A percentile compares a stretch with the other conserved stretches of the same genome.
phyloP scores from a whole-genome alignment of 768 basidiomycete genomes.

The Tephrocybe sp. region DNA sequence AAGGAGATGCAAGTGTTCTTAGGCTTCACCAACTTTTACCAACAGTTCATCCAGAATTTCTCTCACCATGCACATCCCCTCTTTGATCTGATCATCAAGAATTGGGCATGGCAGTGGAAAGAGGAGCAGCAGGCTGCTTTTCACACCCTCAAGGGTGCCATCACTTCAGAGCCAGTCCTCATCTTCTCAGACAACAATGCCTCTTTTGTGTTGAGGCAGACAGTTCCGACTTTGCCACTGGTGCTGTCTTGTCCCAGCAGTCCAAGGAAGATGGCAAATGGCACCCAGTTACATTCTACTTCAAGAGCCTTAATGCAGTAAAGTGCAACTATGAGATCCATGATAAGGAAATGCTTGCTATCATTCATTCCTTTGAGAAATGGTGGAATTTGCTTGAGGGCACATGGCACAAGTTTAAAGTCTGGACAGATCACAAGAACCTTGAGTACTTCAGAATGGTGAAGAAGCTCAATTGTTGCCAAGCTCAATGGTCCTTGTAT shows the following conservation, averaged over 20 bases:
- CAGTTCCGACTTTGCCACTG: no score
- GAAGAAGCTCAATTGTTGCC: conserved; percentile 39
- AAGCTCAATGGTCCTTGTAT: conserved; percentile 45
- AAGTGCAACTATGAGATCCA: conserved; percentile 49
- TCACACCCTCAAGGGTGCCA: no score
- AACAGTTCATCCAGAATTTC: conserved; percentile 31
- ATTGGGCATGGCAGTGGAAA: conserved; percentile 5
- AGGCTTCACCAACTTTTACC: conserved; percentile 19
- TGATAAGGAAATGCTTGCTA: conserved; percentile 51
- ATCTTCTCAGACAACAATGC: no score
- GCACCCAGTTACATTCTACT: conserved; percentile 27
- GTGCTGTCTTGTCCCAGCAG: conserved; percentile 25
- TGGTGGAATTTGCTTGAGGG: conserved; percentile 32
- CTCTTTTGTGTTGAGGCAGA: no score
- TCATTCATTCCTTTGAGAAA: conserved; percentile 35
- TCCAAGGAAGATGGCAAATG: conserved; percentile 20
- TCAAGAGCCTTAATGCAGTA: conserved; percentile 27
- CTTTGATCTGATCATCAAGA: conserved; percentile 10
- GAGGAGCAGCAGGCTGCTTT: no score
- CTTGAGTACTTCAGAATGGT: conserved; percentile 43
- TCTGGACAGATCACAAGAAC: conserved; percentile 36
- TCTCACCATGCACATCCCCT: conserved; percentile 17
- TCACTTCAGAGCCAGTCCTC: no score
- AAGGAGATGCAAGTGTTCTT: conserved; percentile 36
- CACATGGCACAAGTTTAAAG: conserved; percentile 20